Evolutionary conservation across 352 stramenopile species (phyloP), one percentile per base, ranked within the genome.

Genomic region (Globisporangium cederbergense): DNA sequence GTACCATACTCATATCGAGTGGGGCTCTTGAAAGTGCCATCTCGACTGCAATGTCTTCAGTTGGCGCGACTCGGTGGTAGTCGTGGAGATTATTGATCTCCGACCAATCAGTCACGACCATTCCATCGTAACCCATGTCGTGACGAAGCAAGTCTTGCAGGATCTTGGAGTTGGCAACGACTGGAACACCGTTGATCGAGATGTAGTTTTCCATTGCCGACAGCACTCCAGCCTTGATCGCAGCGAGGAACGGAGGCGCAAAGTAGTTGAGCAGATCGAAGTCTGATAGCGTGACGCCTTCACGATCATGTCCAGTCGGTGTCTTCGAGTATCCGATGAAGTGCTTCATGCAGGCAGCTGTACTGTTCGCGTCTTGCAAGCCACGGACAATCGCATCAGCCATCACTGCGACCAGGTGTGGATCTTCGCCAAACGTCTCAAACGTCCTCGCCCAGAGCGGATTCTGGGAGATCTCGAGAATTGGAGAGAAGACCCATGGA

Each of bases 191-290:
- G 57, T 97, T 97, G 54, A 97, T 64, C 60, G 96, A 94, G 56
- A 91, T 94, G 78, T 98, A 98, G 54, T 70, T 96, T 72, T 98
- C 93, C 96, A 98, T 98, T 2, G 93, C 83, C 0, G 92, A 92
- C 62, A 95, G 76, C 3, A 81, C 83, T 4, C 84, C 86, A 7
- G 94, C 85, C 28, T 86, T 73, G 22, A 96, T 85, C 13, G 88
- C 89, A 1, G 87, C 83, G n/a, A 91, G 61, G 62, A 96, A 97
- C 0, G 89, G 76, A 22, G 87, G 89, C 3, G 86, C 81, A 52
- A 96, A 96, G 66, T 89, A 84, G 58, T 96, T 96, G 62, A 94
- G 78, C 56, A 96, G 52, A 36, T 94, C 79, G 60, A 82, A 96
- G 40, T 93, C 78, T 0, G 77, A 87, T 8, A 93, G 59, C 0